Percentiles rank a stretch among this genome's conserved stretches.
Evolutionary conservation across 192 early-diverging fungal species (phyloP).

Genomic region (Rhizophagus prolifer): DNA sequence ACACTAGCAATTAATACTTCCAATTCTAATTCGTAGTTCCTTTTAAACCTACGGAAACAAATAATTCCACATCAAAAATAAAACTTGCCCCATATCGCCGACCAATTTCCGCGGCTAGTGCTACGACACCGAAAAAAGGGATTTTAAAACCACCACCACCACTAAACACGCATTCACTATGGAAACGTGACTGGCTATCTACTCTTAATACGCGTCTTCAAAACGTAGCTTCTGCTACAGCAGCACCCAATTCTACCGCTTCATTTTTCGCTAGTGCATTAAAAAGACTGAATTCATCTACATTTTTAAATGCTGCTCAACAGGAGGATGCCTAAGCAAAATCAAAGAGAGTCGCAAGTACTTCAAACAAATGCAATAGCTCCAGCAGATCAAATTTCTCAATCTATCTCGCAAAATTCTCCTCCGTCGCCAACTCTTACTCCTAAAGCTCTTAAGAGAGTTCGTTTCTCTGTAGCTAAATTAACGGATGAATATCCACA

Average conservation of each 20-base stretch:
- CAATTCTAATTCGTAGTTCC: neutral
- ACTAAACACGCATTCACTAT: neutral
- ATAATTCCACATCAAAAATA: neutral
- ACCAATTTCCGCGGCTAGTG: neutral
- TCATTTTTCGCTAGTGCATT: constrained; percentile 16
- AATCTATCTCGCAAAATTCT: neutral
- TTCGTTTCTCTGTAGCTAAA: constrained; percentile 53
- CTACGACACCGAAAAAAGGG: neutral
- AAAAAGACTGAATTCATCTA: neutral
- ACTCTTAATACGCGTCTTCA: constrained; percentile 16
- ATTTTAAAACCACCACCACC: constrained; percentile 13
- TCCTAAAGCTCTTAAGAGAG: constrained; percentile 46
- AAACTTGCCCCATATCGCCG: neutral
- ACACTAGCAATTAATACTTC: too few relatives aligned
- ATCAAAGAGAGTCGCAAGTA: neutral
- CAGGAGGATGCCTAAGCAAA: neutral
- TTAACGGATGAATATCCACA: constrained; percentile 51
- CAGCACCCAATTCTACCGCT: neutral
- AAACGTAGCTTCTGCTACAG: neutral
- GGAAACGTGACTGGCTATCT: constrained; percentile 22
- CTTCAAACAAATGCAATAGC: neutral
- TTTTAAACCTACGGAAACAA: neutral
- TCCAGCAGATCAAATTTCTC: constrained; percentile 4
- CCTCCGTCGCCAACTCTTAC: neutral
- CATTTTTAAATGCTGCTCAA: neutral